Base-by-base conservation (phyloP, 768 basidiomycete species). In the Obba rivulosa region DNA sequence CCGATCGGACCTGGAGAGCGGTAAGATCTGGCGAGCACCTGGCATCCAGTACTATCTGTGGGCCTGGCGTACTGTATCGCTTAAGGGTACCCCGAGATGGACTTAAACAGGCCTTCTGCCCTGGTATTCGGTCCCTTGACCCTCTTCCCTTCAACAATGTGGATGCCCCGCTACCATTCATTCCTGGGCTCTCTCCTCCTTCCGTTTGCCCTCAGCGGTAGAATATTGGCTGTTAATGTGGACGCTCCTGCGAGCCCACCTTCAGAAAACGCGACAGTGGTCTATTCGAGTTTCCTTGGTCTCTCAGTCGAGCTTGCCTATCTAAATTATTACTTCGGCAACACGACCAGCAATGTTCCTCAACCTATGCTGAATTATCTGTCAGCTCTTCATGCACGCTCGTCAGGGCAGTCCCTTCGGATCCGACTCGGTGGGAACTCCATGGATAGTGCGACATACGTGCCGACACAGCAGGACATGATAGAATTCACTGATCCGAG, bases 301-400 rank as follows among this genome's bases (percentile, higher is more conserved):
- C 76, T 85, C 59, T 79, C 76, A 41, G 68, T 84, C 51, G 83
- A 85, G 62, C 68, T 87, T 40, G 78, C 77, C 41, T 80, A 80
- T 51, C 71, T 83, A 49, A 70, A 78, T 56, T 67, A 74, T 51
- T 77, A 84, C 59, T 75, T 81, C 51, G 79, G 79, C 38, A 75
- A 77, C 55, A 69, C 75, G 55, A 72, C 78, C 8, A 64, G 64
- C 20, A 64, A 69, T 2, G 76, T 84, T 18, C 80, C 79, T 31
- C 60, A 69, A 8, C 69, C 77, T 1, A 70, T 83, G 56, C 61
- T 82, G 38, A 81, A 81, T 57, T 81, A 83, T 62, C 64, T 85
- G n/a, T 62, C 69, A 21, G 72, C 76, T 45, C 67, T 85, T 11
- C 73, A 74, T 22, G 64, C 67, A 34, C 72, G 80, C 11, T 74